Conservation (phyloP, 116 monocot species). For the Cymodocea nodosa region DNA sequence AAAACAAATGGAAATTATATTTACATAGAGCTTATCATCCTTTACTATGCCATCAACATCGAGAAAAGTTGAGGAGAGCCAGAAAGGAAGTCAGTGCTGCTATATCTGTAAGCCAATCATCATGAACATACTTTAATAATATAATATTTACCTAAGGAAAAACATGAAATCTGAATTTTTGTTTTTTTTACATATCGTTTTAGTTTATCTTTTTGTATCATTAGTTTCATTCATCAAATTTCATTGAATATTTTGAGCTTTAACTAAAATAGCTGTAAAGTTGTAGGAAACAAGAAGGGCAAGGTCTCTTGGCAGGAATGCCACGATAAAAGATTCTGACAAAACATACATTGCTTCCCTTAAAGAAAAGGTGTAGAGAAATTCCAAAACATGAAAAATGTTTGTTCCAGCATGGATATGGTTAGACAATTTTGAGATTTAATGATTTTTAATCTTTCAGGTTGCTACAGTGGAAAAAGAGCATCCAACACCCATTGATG, state of each 20-base stretch:
- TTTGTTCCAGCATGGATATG: too few species aligned
- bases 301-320: constrained; percentile 35
- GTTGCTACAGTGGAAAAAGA: constrained; percentile 43
- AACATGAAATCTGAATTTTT: neutral
- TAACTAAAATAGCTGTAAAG: neutral
- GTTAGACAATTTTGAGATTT: too few species aligned
- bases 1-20: constrained; percentile 53
- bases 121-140: neutral
- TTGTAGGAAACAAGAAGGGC: constrained; percentile 57
- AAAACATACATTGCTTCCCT: constrained; percentile 23
- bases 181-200: neutral
- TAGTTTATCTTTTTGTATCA: neutral
- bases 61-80: constrained; percentile 36
- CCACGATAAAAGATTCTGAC: constrained; percentile 13
- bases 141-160: neutral
- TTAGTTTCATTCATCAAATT: neutral
- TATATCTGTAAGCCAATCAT: constrained; percentile 36
- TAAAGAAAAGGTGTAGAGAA: constrained; percentile 27
- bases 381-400: too few species aligned
- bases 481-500: constrained; percentile 62
- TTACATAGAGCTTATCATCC: constrained; percentile 65
- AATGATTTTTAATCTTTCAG: constrained; percentile 17
- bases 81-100: constrained; percentile 47
- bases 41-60: constrained; percentile 48
- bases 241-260: neutral